A percentile compares a stretch with the other conserved stretches of the same genome.
These are phyloP conservation scores for Backusella liffmaniae DNA, from an alignment of 192 early-diverging fungal genomes.

Conservation along the genomic window DNA sequence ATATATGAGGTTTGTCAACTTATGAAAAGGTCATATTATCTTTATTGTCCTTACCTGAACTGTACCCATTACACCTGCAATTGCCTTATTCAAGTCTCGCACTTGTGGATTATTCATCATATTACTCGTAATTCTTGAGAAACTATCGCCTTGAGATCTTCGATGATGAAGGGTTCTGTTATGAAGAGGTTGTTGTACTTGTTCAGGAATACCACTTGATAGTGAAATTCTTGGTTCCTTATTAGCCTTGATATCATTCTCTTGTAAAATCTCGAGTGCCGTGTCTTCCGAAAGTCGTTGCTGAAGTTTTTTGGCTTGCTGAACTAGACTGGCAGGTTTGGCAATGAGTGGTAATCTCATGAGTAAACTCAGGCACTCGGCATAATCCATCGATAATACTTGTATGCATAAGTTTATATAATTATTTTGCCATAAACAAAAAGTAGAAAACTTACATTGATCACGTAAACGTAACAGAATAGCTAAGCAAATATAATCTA, in stretches of 20 bases:
- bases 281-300: slow-evolving; percentile 51
- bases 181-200: background rate
- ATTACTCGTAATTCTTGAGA: slow-evolving; percentile 45
- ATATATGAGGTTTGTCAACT: background rate
- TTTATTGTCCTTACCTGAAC: slow-evolving; percentile 32
- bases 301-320: slow-evolving; percentile 67
- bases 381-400: slow-evolving; percentile 64
- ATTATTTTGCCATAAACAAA: background rate
- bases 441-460: slow-evolving; percentile 52
- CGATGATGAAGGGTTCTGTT: background rate
- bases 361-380: slow-evolving; percentile 59
- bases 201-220: background rate
- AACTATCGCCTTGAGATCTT: slow-evolving; percentile 12
- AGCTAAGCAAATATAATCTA: slow-evolving; percentile 80
- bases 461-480: slow-evolving; percentile 69
- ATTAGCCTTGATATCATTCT: slow-evolving; percentile 50
- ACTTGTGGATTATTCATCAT: slow-evolving; percentile 55
- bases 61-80: slow-evolving; percentile 44
- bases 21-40: background rate
- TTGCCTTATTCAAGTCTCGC: slow-evolving; percentile 52
- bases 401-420: background rate
- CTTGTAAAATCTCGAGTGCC: slow-evolving; percentile 52
- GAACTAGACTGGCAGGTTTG: slow-evolving; percentile 49
- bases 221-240: slow-evolving; percentile 35
- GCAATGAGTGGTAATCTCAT: slow-evolving; percentile 60